Percentiles rank a stretch among this genome's conserved stretches.
Evolutionary conservation across 192 early-diverging fungal species (phyloP).

Genomic region (Phycomyces blakesleeanus): DNA sequence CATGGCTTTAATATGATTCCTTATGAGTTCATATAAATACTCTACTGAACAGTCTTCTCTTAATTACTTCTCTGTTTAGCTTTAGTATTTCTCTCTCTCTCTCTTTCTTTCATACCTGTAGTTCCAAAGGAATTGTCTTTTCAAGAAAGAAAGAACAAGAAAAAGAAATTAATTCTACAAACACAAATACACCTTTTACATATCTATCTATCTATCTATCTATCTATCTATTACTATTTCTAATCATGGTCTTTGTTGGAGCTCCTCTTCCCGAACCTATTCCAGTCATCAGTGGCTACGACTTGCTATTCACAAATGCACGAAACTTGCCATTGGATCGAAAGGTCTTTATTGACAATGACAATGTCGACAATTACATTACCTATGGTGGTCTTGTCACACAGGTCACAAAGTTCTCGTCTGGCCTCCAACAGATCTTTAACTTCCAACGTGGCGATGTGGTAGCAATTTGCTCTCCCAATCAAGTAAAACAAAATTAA

Average conservation of each 20-base stretch:
- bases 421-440: slow-evolving; percentile 46
- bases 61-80: too few relatives aligned
- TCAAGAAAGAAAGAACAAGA: too few relatives aligned
- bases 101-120: too few relatives aligned
- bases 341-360: background rate
- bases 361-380: background rate
- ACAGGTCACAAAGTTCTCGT: slow-evolving; percentile 31
- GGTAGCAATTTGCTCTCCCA: slow-evolving; percentile 63
- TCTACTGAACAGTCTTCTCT: too few relatives aligned
- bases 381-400: background rate
- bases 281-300: background rate
- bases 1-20: too few relatives aligned
- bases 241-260: background rate
- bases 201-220: background rate
- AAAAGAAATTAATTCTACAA: too few relatives aligned
- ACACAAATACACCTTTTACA: too few relatives aligned
- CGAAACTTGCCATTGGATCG: background rate
- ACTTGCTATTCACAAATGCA: background rate
- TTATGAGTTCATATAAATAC: too few relatives aligned
- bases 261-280: background rate
- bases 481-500: slow-evolving; percentile 48
- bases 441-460: slow-evolving; percentile 66
- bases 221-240: background rate
- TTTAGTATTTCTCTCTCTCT: too few relatives aligned
- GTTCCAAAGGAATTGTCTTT: too few relatives aligned